Percentiles rank a stretch among this genome's conserved stretches.
phyloP scores from a whole-genome alignment of 139 green algal species.

The Micractinium sp. region DNA sequence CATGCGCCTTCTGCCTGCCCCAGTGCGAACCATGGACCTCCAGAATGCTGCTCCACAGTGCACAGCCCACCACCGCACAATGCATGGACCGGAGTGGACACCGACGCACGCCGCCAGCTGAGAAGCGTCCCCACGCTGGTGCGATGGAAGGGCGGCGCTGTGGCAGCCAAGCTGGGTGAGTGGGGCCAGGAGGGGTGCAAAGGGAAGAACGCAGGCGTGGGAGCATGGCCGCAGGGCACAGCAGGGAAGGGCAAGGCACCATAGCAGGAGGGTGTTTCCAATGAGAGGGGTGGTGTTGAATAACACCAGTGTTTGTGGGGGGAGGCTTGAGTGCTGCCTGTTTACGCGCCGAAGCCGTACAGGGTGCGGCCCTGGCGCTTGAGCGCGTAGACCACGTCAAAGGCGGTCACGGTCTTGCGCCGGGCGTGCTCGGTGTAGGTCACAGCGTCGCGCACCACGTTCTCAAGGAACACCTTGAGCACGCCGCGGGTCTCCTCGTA shows the following conservation, averaged over 20 bases:
- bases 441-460: conserved; percentile 94
- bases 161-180: conserved; percentile 21
- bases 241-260: too few relatives aligned
- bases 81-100: too few relatives aligned
- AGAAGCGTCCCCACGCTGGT: conserved; percentile 14
- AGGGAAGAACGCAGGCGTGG: too few relatives aligned
- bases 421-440: conserved; percentile 98
- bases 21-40: too few relatives aligned
- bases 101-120: conserved; percentile 18
- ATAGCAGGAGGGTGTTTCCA: background rate
- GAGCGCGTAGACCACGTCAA: conserved; percentile 96
- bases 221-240: too few relatives aligned
- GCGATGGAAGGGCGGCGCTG: background rate
- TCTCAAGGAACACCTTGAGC: conserved; percentile 94
- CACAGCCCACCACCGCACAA: too few relatives aligned
- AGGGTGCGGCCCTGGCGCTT: conserved; percentile 96
- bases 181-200: too few relatives aligned
- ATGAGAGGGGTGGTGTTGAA: conserved; percentile 28
- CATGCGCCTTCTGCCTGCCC: too few relatives aligned
- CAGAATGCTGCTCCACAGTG: too few relatives aligned
- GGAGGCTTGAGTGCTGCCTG: background rate
- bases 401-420: conserved; percentile 96
- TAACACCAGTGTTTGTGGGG: conserved; percentile 29
- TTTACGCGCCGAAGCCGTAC: conserved; percentile 92
- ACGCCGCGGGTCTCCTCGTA: conserved; percentile 91